Evolutionary conservation across 768 basidiomycete genomes (phyloP), one percentile per base, ranked within the genome.

Genomic region (Kwoniella shandongensis): DNA sequence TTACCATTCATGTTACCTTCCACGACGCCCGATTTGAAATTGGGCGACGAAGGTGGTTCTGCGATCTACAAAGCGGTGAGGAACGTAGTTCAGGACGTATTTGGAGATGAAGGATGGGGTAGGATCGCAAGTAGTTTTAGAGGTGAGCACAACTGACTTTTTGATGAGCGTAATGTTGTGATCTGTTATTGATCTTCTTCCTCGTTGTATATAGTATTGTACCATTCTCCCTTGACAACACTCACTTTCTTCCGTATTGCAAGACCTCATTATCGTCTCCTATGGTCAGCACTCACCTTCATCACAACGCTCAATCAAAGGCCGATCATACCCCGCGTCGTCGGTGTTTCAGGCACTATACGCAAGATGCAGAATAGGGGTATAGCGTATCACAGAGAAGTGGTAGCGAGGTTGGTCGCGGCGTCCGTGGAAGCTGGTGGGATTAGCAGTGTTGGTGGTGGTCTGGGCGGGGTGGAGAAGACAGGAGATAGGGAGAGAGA

Each of bases 31-130:
- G 67, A 76, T 45, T 69, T 63, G 12, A 51, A 54, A 25, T 20
- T 63, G 8, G 60, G 62, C n/a, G 65, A 69, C 12, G 67, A 65
- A 13, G 58, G 54, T n/a, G 54, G 32, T 5, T 29, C 20, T 15
- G 55, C 45, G 18, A 82, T 92, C 48, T 89, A 83, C 77, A 73
- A 79, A 2, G 85, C 89, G 0, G 71, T 92, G 29, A 85, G 83
- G 66, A 84, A 87, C 67, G 86, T 84, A 63, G 78, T 89, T 12
- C 65, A 88, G 51, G 72, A 73, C 17, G 85, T 90, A 65, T 92
- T 91, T 70, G 91, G 91, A 2, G 89, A 91, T 70, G 80, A 83
- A 0, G 91, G 89, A 4, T 92, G 89, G 90, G 90, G 90, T 23
- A 82, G 86, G 10, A 83, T 92, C 2, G 87, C 83, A 0, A 73